These are phyloP conservation scores for Didymella lethalis DNA, from an alignment of 2,329 filamentous ascomycete species.

Conservation along the genomic window DNA sequence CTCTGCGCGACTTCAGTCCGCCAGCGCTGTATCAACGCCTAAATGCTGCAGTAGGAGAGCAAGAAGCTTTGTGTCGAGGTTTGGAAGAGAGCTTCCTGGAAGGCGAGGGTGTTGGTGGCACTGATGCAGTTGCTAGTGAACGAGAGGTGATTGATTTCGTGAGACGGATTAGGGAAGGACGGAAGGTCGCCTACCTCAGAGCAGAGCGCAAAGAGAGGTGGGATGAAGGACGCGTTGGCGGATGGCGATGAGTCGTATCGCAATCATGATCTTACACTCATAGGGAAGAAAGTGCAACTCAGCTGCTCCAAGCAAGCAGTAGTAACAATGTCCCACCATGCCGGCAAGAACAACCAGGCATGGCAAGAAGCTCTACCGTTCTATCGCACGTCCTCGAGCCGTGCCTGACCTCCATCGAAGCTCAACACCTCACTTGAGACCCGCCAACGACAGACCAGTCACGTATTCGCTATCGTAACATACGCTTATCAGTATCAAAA, in stretches of 20 bases:
- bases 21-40: slow-evolving; percentile 85
- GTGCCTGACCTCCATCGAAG: not conserved
- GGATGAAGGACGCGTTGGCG: slow-evolving; percentile 94
- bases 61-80: slow-evolving; percentile 79
- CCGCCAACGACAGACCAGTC: not conserved
- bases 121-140: slow-evolving; percentile 67
- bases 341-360: not conserved
- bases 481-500: not conserved
- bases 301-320: not conserved
- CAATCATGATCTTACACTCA: not conserved
- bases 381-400: not conserved
- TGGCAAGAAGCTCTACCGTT: not conserved
- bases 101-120: slow-evolving; percentile 55
- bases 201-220: slow-evolving; percentile 89
- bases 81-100: slow-evolving; percentile 95
- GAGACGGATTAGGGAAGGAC: slow-evolving; percentile 78
- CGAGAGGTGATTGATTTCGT: slow-evolving; percentile 88
- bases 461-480: not conserved
- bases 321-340: not conserved
- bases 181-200: slow-evolving; percentile 78
- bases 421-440: not conserved
- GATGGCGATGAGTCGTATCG: slow-evolving; percentile 69
- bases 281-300: not conserved
- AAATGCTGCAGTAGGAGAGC: slow-evolving; percentile 78
- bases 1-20: slow-evolving; percentile 83